phyloP scores from a whole-genome alignment of 345 rosid genomes.

The Cardamine occulta region DNA sequence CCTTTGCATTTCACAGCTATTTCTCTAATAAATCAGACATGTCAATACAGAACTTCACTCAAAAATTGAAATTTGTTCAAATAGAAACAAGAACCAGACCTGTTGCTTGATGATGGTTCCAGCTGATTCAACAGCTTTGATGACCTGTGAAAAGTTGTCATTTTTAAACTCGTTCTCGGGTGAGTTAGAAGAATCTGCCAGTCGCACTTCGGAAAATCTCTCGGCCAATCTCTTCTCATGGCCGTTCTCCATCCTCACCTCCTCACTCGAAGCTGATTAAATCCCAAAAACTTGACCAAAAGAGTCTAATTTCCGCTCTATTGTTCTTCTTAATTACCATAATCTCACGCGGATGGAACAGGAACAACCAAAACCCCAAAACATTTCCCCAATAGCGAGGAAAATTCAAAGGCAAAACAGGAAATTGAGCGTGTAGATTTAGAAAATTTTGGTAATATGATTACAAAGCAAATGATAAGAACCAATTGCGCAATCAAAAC shows the following conservation, averaged over 20 bases:
- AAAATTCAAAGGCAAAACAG: slow-evolving; percentile 19
- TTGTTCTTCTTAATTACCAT: slow-evolving; percentile 1
- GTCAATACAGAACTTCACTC: too few species aligned
- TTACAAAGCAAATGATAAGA: slow-evolving; percentile 14
- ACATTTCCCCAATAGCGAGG: neutral
- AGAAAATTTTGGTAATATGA: slow-evolving; percentile 10
- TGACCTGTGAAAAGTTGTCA: slow-evolving; percentile 74
- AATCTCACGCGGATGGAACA: slow-evolving; percentile 32
- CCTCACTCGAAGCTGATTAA: slow-evolving; percentile 21
- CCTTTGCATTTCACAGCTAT: too few species aligned
- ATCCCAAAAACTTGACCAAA: slow-evolving; percentile 29
- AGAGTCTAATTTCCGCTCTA: slow-evolving; percentile 22
- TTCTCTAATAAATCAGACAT: too few species aligned
- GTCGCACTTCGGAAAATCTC: slow-evolving; percentile 52
- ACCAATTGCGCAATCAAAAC: slow-evolving; percentile 14
- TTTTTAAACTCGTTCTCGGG: slow-evolving; percentile 42
- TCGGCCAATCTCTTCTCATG: slow-evolving; percentile 57
- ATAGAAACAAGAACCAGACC: slow-evolving; percentile 45
- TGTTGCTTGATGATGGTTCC: slow-evolving; percentile 84
- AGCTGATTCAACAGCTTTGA: slow-evolving; percentile 91
- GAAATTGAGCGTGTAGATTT: slow-evolving; percentile 19
- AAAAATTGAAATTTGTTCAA: too few species aligned
- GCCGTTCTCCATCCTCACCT: slow-evolving; percentile 74
- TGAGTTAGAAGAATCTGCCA: slow-evolving; percentile 40
- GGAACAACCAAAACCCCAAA: slow-evolving; percentile 1